phyloP scores from a whole-genome alignment of 2,329 filamentous ascomycete species.

The Ophiostoma tasmaniense region DNA sequence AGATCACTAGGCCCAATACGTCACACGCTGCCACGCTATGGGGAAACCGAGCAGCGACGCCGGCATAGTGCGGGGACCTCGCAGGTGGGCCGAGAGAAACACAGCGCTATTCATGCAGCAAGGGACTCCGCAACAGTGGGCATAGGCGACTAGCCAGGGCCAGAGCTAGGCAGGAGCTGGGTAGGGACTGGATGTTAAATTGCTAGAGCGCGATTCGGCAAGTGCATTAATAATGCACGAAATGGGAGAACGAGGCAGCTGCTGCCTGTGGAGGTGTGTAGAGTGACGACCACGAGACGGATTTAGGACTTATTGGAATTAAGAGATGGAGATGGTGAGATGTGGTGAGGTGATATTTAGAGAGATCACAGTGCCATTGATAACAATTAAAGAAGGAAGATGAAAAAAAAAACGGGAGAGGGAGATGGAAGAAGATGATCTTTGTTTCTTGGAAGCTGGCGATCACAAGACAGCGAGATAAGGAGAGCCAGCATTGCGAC shows the following conservation, averaged over 20 bases:
- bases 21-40: not conserved
- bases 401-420: no score
- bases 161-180: not conserved
- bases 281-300: not conserved
- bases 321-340: not conserved
- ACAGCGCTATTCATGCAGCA: not conserved
- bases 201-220: not conserved
- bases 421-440: not conserved
- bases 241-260: not conserved
- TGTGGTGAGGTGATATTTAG: not conserved
- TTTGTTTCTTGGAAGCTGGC: not conserved
- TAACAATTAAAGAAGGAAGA: no score
- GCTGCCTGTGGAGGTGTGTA: not conserved
- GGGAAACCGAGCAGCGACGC: not conserved
- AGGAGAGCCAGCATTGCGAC: no score
- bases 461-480: not conserved
- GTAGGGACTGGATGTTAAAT: not conserved
- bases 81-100: not conserved
- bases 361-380: not conserved
- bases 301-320: not conserved
- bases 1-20: slow-evolving; percentile 2
- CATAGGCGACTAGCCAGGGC: not conserved
- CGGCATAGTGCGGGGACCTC: not conserved
- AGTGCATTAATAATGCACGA: not conserved
- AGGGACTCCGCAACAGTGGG: not conserved